Conservation (phyloP, 2,329 filamentous ascomycete genomes). For the Aaosphaeria pasadenensis region DNA sequence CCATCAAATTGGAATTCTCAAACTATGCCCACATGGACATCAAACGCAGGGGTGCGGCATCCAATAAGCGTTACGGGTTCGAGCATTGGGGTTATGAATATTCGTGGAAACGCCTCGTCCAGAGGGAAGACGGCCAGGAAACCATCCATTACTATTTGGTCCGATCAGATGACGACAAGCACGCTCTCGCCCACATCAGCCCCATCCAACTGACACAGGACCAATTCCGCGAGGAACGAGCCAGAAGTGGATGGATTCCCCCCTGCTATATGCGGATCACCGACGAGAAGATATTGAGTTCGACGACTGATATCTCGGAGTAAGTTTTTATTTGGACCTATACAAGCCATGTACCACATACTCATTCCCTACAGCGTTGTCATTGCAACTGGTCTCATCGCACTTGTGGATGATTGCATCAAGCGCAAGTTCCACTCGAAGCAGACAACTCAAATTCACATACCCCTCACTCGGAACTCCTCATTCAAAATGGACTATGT, state of each 20-base stretch:
- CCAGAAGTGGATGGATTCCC: conserved; percentile 83
- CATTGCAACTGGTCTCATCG: conserved; percentile 82
- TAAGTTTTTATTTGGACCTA: conserved; percentile 49
- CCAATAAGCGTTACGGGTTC: conserved; percentile 79
- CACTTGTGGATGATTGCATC: conserved; percentile 89
- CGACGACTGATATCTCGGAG: conserved; percentile 81
- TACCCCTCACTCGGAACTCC: conserved; percentile 49
- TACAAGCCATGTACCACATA: conserved; percentile 8
- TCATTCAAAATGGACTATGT: conserved; percentile 60
- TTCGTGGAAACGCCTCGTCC: conserved; percentile 73
- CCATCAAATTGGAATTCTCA: conserved; percentile 87
- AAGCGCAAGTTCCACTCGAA: conserved; percentile 69
- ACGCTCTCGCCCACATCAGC: conserved; percentile 75
- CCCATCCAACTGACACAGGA: conserved; percentile 71
- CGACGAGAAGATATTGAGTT: conserved; percentile 66
- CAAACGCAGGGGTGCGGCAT: conserved; percentile 63
- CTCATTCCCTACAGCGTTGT: conserved; percentile 61
- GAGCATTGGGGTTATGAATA: conserved; percentile 91
- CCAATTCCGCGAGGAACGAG: conserved; percentile 69
- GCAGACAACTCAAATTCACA: conserved; percentile 49
- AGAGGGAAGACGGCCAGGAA: conserved; percentile 62
- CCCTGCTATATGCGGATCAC: conserved; percentile 90
- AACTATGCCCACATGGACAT: conserved; percentile 95
- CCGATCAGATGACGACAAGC: conserved; percentile 60
- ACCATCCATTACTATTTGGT: conserved; percentile 78